Conservation (phyloP, 495 filamentous ascomycete genomes). For the Trichocladium uniseriatum region DNA sequence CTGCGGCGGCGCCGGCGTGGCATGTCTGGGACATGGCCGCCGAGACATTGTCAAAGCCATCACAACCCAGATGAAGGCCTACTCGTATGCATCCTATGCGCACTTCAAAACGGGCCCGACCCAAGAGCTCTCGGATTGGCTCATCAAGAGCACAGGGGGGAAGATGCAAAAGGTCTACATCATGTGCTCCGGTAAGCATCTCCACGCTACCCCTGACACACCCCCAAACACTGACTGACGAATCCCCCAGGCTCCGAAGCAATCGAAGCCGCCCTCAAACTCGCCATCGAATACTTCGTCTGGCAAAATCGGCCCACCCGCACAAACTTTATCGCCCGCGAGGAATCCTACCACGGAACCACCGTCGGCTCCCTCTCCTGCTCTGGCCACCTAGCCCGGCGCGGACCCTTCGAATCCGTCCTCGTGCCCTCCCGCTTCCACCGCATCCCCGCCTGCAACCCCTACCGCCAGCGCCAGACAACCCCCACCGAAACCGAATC, state of each 20-base stretch:
- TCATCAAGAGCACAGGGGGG: conserved; percentile 34
- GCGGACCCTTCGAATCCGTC: conserved; percentile 49
- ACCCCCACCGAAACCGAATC: neutral
- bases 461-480: conserved; percentile 32
- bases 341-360: conserved; percentile 62
- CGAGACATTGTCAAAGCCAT: conserved; percentile 31
- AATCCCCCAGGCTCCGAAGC: conserved; percentile 56
- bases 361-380: conserved; percentile 55
- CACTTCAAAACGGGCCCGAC: conserved; percentile 32
- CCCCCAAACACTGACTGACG: neutral
- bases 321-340: conserved; percentile 50
- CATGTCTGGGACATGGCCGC: conserved; percentile 42
- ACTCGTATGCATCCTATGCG: conserved; percentile 34
- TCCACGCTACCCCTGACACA: neutral
- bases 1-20: conserved; percentile 39
- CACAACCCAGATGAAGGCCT: conserved; percentile 23
- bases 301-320: conserved; percentile 32
- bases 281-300: conserved; percentile 53
- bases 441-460: conserved; percentile 55
- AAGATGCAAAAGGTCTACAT: conserved; percentile 39
- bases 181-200: conserved; percentile 43
- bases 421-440: conserved; percentile 41
- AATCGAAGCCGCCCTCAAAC: conserved; percentile 59
- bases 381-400: conserved; percentile 48
- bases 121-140: conserved; percentile 27